These are phyloP conservation scores for Monilinia vaccinii-corymbosi DNA, from an alignment of 2,329 filamentous ascomycete genomes.

Conservation along the genomic window DNA sequence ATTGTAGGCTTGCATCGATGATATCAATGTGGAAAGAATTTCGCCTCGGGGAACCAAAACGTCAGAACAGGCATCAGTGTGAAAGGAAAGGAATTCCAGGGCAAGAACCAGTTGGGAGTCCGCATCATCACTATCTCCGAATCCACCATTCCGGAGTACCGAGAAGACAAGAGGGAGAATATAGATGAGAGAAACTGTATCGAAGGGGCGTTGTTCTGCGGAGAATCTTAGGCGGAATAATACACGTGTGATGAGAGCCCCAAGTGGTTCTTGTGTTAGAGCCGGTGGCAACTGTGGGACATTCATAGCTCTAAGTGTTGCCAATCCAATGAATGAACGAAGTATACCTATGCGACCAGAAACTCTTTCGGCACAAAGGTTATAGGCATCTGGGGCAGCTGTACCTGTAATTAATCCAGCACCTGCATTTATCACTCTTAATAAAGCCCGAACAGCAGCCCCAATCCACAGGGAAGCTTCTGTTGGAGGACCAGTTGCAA, in stretches of 20 bases:
- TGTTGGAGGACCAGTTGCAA: slow-evolving; percentile 81
- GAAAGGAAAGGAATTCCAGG: slow-evolving; percentile 80
- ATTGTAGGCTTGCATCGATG: slow-evolving; percentile 77
- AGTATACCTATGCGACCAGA: slow-evolving; percentile 66
- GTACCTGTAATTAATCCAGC: slow-evolving; percentile 76
- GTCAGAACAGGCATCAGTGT: slow-evolving; percentile 72
- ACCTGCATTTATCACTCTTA: slow-evolving; percentile 68
- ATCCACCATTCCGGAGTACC: slow-evolving; percentile 69
- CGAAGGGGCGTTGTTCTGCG: slow-evolving; percentile 89
- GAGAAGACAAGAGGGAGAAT: slow-evolving; percentile 73
- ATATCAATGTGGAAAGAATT: slow-evolving; percentile 62
- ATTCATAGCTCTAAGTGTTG: slow-evolving; percentile 71
- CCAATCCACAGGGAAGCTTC: slow-evolving; percentile 86
- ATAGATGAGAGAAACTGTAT: slow-evolving; percentile 79
- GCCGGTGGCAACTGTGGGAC: slow-evolving; percentile 63
- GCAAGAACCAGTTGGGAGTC: slow-evolving; percentile 87
- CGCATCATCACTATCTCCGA: slow-evolving; percentile 68
- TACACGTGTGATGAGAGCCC: slow-evolving; percentile 76
- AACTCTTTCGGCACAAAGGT: slow-evolving; percentile 68
- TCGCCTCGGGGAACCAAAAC: slow-evolving; percentile 66
- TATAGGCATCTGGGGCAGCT: slow-evolving; percentile 65
- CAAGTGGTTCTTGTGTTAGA: slow-evolving; percentile 70
- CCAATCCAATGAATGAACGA: slow-evolving; percentile 77
- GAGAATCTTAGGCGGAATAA: slow-evolving; percentile 85
- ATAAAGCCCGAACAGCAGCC: slow-evolving; percentile 62